Conservation (phyloP, 2,329 filamentous ascomycete genomes). For the Aspergillus clavatus region DNA sequence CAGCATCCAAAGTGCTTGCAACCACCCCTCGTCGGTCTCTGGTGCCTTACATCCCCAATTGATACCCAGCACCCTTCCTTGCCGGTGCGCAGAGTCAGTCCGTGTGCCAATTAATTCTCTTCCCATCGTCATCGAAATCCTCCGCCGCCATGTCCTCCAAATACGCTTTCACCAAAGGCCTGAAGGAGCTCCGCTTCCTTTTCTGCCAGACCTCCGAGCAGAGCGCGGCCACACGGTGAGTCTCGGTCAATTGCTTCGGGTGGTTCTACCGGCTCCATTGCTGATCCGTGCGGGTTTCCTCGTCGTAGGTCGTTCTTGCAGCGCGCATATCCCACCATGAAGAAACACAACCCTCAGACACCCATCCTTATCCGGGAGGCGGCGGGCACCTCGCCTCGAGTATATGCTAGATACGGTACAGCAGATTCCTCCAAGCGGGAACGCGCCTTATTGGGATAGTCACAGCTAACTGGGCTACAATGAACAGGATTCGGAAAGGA, state of each 20-base stretch:
- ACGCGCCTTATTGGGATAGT: no score
- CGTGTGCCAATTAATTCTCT: constrained; percentile 7
- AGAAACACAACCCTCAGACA: constrained; percentile 93
- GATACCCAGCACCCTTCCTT: constrained; percentile 9
- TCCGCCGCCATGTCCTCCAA: constrained; percentile 70
- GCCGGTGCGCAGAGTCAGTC: constrained; percentile 13
- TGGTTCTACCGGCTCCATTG: background rate
- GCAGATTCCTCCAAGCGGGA: background rate
- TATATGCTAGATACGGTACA: constrained; percentile 91
- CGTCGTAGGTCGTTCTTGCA: constrained; percentile 73
- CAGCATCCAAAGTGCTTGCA: constrained; percentile 4
- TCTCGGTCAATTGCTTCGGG: constrained; percentile 9
- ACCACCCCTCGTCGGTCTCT: constrained; percentile 2
- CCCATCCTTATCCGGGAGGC: constrained; percentile 96
- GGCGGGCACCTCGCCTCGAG: constrained; percentile 71
- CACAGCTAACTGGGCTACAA: constrained; percentile 15
- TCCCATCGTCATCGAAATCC: constrained; percentile 1
- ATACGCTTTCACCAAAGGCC: constrained; percentile 81
- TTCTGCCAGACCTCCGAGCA: constrained; percentile 93
- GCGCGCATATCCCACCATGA: constrained; percentile 94
- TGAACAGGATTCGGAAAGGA: constrained; percentile 61
- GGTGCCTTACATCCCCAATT: constrained; percentile 9
- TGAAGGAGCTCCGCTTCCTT: constrained; percentile 95
- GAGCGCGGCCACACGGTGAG: constrained; percentile 81
- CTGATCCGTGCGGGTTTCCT: constrained; percentile 1